Conservation (phyloP, 306 rosid species). For the Sesbania bispinosa region DNA sequence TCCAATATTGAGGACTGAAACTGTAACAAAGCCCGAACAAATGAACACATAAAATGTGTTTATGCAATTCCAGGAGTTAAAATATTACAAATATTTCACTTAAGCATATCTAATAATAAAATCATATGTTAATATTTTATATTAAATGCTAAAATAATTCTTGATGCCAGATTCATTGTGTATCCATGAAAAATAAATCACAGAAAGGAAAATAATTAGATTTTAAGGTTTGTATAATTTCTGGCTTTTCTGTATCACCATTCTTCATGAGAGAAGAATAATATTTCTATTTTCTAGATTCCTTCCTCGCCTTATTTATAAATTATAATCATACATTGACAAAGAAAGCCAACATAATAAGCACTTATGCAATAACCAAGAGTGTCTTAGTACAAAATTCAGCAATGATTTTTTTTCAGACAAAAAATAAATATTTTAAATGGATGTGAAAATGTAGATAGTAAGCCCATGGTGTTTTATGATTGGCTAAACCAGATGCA, state of each 20-base stretch:
- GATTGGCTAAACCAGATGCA: slow-evolving; percentile 8
- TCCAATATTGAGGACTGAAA: background rate
- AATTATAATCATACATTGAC: background rate
- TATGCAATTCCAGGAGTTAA: background rate
- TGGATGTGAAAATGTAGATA: background rate
- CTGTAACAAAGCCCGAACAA: background rate
- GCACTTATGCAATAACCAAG: background rate
- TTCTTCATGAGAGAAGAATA: background rate
- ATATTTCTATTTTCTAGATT: background rate
- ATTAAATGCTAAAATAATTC: background rate
- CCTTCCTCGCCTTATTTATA: background rate
- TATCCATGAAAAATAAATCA: background rate
- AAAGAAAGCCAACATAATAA: background rate
- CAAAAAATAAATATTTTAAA: background rate
- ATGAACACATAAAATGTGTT: background rate
- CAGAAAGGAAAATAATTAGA: background rate
- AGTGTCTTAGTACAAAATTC: background rate
- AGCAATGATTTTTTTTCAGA: background rate
- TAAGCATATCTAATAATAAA: background rate
- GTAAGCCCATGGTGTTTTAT: slow-evolving; percentile 3
- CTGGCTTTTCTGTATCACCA: background rate
- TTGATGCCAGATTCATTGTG: background rate
- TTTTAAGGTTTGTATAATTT: background rate
- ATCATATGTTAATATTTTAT: background rate
- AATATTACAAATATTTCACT: background rate